A percentile compares a stretch with the other conserved stretches of the same genome.
Evolutionary conservation across 176 grass and related monocot species (phyloP).

Genomic region (Avena insularis): DNA sequence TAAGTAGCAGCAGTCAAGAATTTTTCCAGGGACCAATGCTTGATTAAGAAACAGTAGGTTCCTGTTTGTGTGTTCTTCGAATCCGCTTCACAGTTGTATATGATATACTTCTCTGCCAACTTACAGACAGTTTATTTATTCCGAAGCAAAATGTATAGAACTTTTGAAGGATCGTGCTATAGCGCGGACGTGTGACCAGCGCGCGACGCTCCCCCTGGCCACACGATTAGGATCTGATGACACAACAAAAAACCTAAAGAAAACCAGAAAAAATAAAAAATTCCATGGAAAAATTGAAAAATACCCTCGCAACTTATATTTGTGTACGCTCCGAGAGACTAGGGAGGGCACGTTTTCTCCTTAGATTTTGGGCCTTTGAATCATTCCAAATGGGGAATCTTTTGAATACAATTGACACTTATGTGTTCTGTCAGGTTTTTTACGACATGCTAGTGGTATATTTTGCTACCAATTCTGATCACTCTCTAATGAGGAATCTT

Average conservation of each 20-base stretch:
- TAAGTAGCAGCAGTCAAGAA: no score
- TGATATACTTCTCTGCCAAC: slow-evolving; percentile 32
- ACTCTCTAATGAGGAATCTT: slow-evolving; percentile 34
- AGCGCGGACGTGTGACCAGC: neutral
- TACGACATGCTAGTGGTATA: slow-evolving; percentile 4
- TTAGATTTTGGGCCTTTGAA: neutral
- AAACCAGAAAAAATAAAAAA: no score
- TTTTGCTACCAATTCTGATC: slow-evolving; percentile 29
- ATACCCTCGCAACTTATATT: no score
- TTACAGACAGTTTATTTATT: slow-evolving; percentile 29
- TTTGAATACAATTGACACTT: neutral
- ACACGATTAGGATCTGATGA: no score
- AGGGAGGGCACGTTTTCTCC: no score
- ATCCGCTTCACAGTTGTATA: neutral
- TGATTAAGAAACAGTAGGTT: no score
- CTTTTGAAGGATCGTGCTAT: no score
- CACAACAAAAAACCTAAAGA: no score
- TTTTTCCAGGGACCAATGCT: no score
- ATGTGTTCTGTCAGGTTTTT: neutral
- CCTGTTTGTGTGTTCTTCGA: no score
- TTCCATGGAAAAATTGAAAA: no score
- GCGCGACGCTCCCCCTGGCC: neutral
- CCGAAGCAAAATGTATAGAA: neutral
- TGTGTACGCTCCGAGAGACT: no score
- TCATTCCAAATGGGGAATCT: slow-evolving; percentile 1